Conservation (phyloP, 2,329 filamentous ascomycete species). For the Pseudogymnoascus sp. region DNA sequence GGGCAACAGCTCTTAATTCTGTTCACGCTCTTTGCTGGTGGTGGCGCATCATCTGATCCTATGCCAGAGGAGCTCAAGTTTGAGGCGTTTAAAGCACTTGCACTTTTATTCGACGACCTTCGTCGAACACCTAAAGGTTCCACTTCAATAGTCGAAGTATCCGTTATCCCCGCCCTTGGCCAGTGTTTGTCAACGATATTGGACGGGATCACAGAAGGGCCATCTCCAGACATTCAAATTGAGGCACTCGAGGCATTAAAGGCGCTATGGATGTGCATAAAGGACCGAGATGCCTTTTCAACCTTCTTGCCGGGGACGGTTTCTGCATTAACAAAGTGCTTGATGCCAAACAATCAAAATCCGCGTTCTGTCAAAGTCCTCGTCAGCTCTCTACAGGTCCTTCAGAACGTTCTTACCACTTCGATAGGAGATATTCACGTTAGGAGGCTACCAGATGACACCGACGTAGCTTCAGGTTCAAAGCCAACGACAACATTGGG, state of each 20-base stretch:
- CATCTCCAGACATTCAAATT: conserved; percentile 60
- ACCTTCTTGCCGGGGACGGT: conserved; percentile 84
- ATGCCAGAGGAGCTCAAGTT: conserved; percentile 66
- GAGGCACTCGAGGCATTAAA: conserved; percentile 60
- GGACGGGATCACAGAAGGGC: conserved; percentile 59
- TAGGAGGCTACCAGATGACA: conserved; percentile 33
- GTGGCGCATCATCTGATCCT: conserved; percentile 43
- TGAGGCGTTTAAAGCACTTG: conserved; percentile 63
- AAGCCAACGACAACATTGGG: conserved; percentile 25
- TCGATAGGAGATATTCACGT: conserved; percentile 52
- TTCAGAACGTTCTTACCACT: conserved; percentile 46
- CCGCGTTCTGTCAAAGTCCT: conserved; percentile 57
- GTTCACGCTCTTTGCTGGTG: conserved; percentile 72
- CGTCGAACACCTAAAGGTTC: conserved; percentile 42
- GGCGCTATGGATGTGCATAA: conserved; percentile 54
- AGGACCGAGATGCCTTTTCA: conserved; percentile 66
- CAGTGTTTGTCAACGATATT: conserved; percentile 75
- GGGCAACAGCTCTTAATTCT: conserved; percentile 80
- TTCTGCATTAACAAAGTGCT: conserved; percentile 64
- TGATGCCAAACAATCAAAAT: conserved; percentile 60
- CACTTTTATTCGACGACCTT: conserved; percentile 55
- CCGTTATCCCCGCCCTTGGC: conserved; percentile 69
- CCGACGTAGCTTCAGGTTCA: conserved; percentile 19
- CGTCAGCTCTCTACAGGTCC: conserved; percentile 48
- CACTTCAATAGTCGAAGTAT: conserved; percentile 43